Evolutionary conservation across 2,329 filamentous ascomycete species (phyloP), one percentile per base, ranked within the genome.

Genomic region (Dendryphion nanum): DNA sequence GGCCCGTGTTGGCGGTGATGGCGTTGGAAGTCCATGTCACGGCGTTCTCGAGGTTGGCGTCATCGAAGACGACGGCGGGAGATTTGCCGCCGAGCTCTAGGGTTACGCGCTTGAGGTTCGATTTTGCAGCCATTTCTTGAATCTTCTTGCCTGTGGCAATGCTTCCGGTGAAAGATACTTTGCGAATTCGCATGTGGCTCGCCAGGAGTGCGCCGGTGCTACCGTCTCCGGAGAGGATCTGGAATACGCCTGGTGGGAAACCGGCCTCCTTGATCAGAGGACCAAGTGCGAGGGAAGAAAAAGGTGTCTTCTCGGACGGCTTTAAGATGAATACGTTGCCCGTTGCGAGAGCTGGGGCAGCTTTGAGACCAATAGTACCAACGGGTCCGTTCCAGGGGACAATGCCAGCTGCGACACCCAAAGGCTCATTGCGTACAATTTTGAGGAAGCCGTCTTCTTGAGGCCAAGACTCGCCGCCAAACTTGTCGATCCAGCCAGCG

Each of bases 361-460:
- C 59, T 35, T 64, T 66, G 29, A 62, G 57, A 20, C 61, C 64
- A 23, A 66, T 59, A 6, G 67, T 63, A 5, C 61, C 60, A 17
- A 69, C 55, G 7, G 64, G 64, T 15, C 55, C 63, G 37, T 71
- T 69, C 67, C 68, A 71, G 1, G 68, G 64, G 13, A 67, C 64
- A 26, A 72, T 68, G 2, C 64, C 66, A 4, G 64, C 67, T 6
- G 62, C 66, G 10, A 71, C 69, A 37, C 69, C 66, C 6, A 66
- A 45, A 8, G 69, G 69, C 46, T 71, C 67, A 37, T 69, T 68
- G 33, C 65, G 64, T 1, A 67, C 64, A 20, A 58, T 64, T 35
- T 65, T 64, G 33, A 70, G 51, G 50, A 74, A 73, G 2, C 72
- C 72, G 44, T 73, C 68, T 18, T 70, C 72, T 44, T 68, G 61